Evolutionary conservation across 2,329 filamentous ascomycete species (phyloP), one percentile per base, ranked within the genome.

Genomic region (Epichloe elymi): DNA sequence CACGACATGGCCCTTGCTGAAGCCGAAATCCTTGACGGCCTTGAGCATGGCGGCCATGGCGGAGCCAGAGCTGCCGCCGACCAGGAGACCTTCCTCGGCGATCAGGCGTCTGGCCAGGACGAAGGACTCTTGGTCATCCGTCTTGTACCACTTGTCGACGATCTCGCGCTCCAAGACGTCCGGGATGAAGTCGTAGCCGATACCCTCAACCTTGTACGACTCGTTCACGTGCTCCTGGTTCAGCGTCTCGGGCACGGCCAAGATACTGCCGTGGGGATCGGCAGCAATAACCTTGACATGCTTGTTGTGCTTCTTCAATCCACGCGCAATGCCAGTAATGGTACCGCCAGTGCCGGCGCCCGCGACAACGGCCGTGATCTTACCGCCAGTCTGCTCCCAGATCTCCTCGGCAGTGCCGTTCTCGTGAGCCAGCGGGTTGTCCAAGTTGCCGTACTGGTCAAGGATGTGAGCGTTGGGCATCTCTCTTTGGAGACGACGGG

Each of bases 131-230:
- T 80, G 79, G 64, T 98, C 93, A 55, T 91, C 87, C 3, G 93
- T 98, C 80, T 98, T 98, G 74, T 96, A 97, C 93, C 93, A 98
- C 64, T 85, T 86, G 67, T 96, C 87, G 33, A 98, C 86, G 5
- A 79, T 67, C 30, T 82, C 69, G 62, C 85, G 88, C 58, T 93
- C 83, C 51, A 98, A 74, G 5, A 98, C 94, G 23, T 97, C 88
- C 6, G 94, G 93, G 53, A 98, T 86, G 67, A 98, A 98, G 67
- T 98, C 93, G 67, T 98, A 98, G 19, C 93, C 93, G 61, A 98
- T 98, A 42, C 93, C 93, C 72, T 98, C 93, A 1, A 98, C 93
- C 73, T 98, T 97, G 74, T 98, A 98, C 1, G 83, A 75, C 67
- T 88, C 82, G 63, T 96, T 91, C 54, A 79, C 78, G 63, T 83